phyloP scores from a whole-genome alignment of 1,284 basidiomycete species.

The Naganishia cerealis region DNA sequence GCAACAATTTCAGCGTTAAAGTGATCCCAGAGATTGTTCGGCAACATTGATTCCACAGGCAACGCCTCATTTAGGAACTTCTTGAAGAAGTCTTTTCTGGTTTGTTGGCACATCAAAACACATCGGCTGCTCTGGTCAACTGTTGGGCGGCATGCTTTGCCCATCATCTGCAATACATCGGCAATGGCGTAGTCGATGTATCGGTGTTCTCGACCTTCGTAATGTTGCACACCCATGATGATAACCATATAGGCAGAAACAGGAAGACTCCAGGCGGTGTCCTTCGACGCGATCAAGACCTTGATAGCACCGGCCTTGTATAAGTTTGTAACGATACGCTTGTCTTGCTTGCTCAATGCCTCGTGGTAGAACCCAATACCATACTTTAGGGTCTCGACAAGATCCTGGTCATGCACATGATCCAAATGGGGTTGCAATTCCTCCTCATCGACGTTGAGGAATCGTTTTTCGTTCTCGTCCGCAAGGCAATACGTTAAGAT shows the following conservation, averaged over 20 bases:
- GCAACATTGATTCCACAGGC: constrained; percentile 93
- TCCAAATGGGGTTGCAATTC: constrained; percentile 87
- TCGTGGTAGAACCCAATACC: constrained; percentile 97
- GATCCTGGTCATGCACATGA: constrained; percentile 72
- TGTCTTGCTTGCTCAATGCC: constrained; percentile 85
- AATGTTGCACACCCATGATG: constrained; percentile 96
- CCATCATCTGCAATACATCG: constrained; percentile 99
- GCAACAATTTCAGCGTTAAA: constrained; percentile 98
- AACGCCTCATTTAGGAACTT: constrained; percentile 96
- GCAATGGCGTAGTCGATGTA: constrained; percentile 97
- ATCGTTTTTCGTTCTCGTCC: constrained; percentile 79
- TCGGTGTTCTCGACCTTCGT: constrained; percentile 92
- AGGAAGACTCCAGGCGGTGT: constrained; percentile 92
- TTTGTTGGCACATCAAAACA: constrained; percentile 94
- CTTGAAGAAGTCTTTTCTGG: constrained; percentile 95
- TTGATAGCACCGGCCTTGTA: constrained; percentile 94
- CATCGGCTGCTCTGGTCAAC: constrained; percentile 86
- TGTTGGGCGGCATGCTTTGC: constrained; percentile 82
- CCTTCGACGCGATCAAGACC: constrained; percentile 90
- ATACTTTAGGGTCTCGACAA: constrained; percentile 80
- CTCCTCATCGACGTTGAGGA: constrained; percentile 82
- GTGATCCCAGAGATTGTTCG: constrained; percentile 87
- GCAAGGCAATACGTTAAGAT: constrained; percentile 84
- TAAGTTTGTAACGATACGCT: constrained; percentile 86
- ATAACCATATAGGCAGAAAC: constrained; percentile 94